These are phyloP conservation scores for Suillus hirtellus DNA, from an alignment of 768 basidiomycete species.

Conservation along the genomic window DNA sequence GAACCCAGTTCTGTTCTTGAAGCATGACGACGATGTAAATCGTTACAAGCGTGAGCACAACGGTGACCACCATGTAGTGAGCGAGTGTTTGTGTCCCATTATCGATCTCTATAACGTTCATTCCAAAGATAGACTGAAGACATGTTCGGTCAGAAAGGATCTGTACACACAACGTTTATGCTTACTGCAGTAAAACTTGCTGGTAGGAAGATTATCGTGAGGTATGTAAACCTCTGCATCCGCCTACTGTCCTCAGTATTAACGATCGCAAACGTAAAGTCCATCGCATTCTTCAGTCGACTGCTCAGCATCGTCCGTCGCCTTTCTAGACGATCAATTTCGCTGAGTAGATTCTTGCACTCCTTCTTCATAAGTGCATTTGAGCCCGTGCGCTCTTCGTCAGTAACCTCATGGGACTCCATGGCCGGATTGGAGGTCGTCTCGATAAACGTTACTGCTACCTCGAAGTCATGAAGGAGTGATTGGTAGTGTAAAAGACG, in stretches of 20 bases:
- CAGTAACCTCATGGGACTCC: conserved; percentile 18
- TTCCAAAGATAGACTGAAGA: too few relatives aligned
- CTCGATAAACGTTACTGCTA: conserved; percentile 44
- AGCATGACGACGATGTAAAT: background rate
- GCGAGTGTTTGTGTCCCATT: too few relatives aligned
- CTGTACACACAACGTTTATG: too few relatives aligned
- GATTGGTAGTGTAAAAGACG: conserved; percentile 48
- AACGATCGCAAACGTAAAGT: conserved; percentile 44
- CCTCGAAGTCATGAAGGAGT: conserved; percentile 48
- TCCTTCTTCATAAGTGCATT: conserved; percentile 22
- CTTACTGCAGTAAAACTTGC: conserved; percentile 35
- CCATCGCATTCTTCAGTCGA: conserved; percentile 20
- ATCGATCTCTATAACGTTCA: too few relatives aligned
- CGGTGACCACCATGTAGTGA: background rate
- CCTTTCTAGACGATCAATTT: conserved; percentile 36
- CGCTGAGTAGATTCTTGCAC: conserved; percentile 33
- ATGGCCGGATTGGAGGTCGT: conserved; percentile 47
- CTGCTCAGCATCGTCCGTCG: conserved; percentile 16
- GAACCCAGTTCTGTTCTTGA: background rate
- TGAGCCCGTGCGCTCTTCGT: conserved; percentile 10
- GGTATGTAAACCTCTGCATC: conserved; percentile 44
- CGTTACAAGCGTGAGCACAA: background rate
- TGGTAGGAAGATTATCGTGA: conserved; percentile 57
- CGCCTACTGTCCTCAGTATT: conserved; percentile 49
- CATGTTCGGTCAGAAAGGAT: too few relatives aligned